A percentile compares a stretch with the other conserved stretches of the same genome.
Conservation (phyloP, 805 yeast genomes). For the Lipomyces sp. region DNA sequence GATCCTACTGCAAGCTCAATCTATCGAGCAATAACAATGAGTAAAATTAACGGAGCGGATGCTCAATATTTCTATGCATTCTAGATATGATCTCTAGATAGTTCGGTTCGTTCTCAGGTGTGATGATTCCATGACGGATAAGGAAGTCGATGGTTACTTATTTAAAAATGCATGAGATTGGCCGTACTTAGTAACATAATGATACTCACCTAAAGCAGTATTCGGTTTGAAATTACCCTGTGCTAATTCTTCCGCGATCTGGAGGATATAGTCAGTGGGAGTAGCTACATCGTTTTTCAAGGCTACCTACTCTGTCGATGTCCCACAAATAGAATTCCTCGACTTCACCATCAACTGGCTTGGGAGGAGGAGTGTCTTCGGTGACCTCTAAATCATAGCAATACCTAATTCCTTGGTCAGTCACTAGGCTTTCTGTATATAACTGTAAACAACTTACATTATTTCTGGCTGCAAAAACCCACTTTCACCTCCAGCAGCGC, state of each 20-base stretch:
- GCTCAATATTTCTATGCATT: conserved; percentile 72
- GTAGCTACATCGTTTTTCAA: no score
- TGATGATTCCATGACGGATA: conserved; percentile 78
- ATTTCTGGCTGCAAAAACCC: conserved; percentile 88
- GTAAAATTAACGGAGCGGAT: conserved; percentile 53
- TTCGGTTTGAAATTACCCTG: conserved; percentile 83
- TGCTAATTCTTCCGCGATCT: conserved; percentile 54
- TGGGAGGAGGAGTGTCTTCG: conserved; percentile 52
- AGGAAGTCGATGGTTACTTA: conserved; percentile 76
- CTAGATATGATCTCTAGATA: conserved; percentile 63
- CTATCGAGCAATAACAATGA: neutral
- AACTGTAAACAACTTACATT: conserved; percentile 47
- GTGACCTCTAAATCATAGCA: conserved; percentile 71
- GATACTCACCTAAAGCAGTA: conserved; percentile 58
- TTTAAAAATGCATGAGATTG: neutral
- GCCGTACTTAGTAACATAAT: conserved; percentile 39
- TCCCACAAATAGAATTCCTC: conserved; percentile 69
- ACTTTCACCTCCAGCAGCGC: conserved; percentile 48
- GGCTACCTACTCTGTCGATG: conserved; percentile 51
- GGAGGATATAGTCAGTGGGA: neutral
- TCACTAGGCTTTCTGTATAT: neutral
- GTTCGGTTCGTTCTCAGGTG: conserved; percentile 67
- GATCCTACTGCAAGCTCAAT: neutral
- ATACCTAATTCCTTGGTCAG: conserved; percentile 44
- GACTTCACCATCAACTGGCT: conserved; percentile 76